These are phyloP conservation scores for Claviceps arundinis DNA, from an alignment of 2,329 filamentous ascomycete genomes.

Conservation along the genomic window DNA sequence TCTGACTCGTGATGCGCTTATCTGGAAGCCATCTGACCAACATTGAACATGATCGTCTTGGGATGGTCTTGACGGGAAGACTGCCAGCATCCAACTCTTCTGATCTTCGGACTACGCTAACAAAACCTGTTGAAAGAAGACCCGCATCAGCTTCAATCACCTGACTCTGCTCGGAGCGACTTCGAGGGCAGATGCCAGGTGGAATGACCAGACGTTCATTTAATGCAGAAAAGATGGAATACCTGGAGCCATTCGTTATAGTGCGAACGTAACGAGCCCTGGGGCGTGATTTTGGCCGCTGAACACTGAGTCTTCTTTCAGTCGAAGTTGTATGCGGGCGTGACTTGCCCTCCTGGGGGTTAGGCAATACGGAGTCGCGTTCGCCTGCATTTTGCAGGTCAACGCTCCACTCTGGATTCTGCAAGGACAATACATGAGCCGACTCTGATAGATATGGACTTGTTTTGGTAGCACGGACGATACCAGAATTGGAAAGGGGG, in stretches of 20 bases:
- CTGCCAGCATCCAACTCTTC: background rate
- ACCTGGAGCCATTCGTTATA: background rate
- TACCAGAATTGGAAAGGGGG: conserved; percentile 4
- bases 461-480: conserved; percentile 7
- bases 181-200: background rate
- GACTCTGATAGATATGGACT: conserved; percentile 35
- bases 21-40: conserved; percentile 11
- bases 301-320: too few species aligned
- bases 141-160: background rate
- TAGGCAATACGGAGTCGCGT: conserved; percentile 3
- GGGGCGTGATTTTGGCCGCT: background rate
- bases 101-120: background rate
- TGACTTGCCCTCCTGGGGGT: too few species aligned
- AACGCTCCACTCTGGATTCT: conserved; percentile 16
- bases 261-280: background rate
- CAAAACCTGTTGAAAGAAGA: background rate
- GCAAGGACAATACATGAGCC: conserved; percentile 35
- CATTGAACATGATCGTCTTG: conserved; percentile 8
- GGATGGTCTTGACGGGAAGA: background rate
- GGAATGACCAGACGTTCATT: background rate
- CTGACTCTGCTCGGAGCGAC: background rate
- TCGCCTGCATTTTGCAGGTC: conserved; percentile 7
- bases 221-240: background rate
- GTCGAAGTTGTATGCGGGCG: background rate
- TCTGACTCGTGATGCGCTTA: conserved; percentile 16